Conservation (phyloP, 1,139 yeast genomes). For the Entelexis sorbosivorans region DNA sequence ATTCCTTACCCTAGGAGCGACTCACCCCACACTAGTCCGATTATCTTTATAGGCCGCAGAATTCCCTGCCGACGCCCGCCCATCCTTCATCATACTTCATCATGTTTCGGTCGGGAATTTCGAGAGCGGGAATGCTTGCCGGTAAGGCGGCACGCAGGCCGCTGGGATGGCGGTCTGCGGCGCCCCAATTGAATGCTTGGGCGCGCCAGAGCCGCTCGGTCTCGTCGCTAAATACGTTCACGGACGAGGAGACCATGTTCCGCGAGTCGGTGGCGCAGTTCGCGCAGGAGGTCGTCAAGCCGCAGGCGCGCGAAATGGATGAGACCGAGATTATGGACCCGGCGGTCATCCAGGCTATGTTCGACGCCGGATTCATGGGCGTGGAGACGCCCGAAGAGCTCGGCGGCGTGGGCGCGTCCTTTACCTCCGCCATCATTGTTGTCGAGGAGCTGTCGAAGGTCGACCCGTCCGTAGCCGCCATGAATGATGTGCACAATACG, state of each 20-base stretch:
- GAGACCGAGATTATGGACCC: slow-evolving; percentile 36
- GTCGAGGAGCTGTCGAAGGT: slow-evolving; percentile 39
- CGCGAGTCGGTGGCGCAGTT: slow-evolving; percentile 34
- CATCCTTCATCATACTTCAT: not conserved
- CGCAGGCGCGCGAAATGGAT: slow-evolving; percentile 36
- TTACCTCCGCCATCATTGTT: slow-evolving; percentile 37
- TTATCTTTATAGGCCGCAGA: too few relatives aligned
- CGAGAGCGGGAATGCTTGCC: not conserved
- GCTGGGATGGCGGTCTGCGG: not conserved
- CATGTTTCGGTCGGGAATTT: not conserved
- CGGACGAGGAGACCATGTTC: slow-evolving; percentile 37
- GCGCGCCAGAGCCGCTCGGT: slow-evolving; percentile 8
- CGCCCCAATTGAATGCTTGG: not conserved
- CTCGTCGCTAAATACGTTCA: slow-evolving; percentile 25
- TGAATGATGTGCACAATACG: slow-evolving; percentile 39
- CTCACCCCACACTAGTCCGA: not conserved
- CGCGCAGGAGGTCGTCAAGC: slow-evolving; percentile 35
- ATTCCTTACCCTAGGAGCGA: too few relatives aligned
- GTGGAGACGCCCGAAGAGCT: slow-evolving; percentile 38
- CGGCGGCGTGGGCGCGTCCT: slow-evolving; percentile 39
- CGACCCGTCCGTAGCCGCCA: slow-evolving; percentile 36
- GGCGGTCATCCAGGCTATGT: slow-evolving; percentile 31
- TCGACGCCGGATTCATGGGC: slow-evolving; percentile 37
- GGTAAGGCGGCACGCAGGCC: not conserved
- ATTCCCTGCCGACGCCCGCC: too few relatives aligned